Evolutionary conservation across 495 filamentous ascomycete genomes (phyloP).

Genomic region (Aspergillus diversus): DNA sequence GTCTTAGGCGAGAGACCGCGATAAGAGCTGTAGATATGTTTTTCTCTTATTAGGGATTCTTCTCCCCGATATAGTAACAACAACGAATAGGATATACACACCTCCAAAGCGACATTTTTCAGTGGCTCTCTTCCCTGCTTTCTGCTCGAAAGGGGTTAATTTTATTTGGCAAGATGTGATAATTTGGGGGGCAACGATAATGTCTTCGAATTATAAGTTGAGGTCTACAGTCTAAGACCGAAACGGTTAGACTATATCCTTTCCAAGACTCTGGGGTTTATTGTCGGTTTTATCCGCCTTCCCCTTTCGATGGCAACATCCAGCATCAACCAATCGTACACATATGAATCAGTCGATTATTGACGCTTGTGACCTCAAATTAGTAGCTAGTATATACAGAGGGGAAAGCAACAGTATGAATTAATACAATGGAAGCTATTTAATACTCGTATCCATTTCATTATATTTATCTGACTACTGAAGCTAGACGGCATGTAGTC

Average conservation of each 20-base stretch:
- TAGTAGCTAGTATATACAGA: not conserved
- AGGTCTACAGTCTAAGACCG: not conserved
- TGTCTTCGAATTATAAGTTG: not conserved
- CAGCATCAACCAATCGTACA: no score
- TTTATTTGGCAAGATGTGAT: not conserved
- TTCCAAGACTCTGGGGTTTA: not conserved
- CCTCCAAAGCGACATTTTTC: constrained; percentile 19
- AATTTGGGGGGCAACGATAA: no score
- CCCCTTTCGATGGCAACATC: not conserved
- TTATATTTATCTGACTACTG: constrained; percentile 4
- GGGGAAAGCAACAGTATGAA: not conserved
- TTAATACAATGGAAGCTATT: not conserved
- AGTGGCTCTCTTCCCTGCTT: not conserved
- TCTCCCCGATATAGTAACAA: not conserved
- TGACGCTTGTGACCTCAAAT: no score
- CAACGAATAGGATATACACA: not conserved
- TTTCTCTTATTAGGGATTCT: not conserved
- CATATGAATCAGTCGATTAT: no score
- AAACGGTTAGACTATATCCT: not conserved
- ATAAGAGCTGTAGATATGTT: constrained; percentile 53
- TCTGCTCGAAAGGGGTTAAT: not conserved
- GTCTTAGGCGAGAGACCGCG: constrained; percentile 61
- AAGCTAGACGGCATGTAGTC: no score
- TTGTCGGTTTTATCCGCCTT: constrained; percentile 10
- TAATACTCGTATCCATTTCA: not conserved